Evolutionary conservation across 768 basidiomycete genomes (phyloP).

Genomic region (Xerocomellus amylosporus): DNA sequence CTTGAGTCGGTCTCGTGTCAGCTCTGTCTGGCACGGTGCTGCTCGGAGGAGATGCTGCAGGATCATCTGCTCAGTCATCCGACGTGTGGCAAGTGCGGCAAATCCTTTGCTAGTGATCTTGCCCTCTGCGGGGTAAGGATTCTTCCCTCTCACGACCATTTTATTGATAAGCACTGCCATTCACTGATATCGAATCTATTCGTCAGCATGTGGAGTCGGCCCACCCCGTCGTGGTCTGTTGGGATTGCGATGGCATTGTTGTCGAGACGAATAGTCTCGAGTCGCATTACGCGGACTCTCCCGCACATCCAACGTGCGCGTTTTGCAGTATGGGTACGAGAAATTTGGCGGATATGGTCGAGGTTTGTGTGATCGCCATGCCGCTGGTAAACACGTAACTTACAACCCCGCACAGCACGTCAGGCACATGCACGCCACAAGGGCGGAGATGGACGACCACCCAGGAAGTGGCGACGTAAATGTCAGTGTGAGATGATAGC

Average conservation of each 20-base stretch:
- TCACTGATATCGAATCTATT: not conserved
- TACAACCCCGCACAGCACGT: slow-evolving; percentile 19
- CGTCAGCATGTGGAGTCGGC: slow-evolving; percentile 23
- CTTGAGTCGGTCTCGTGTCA: slow-evolving; percentile 17
- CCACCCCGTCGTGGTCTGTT: slow-evolving; percentile 28
- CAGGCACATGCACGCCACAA: slow-evolving; percentile 9
- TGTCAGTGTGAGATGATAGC: not conserved
- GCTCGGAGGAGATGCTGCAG: slow-evolving; percentile 25
- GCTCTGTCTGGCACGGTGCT: slow-evolving; percentile 19
- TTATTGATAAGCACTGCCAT: not conserved
- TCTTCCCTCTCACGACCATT: not conserved
- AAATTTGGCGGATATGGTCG: slow-evolving; percentile 13
- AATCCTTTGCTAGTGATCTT: slow-evolving; percentile 18
- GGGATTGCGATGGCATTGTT: slow-evolving; percentile 29
- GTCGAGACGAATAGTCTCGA: slow-evolving; percentile 20
- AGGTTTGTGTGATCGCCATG: slow-evolving; percentile 16
- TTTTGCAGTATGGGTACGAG: slow-evolving; percentile 19
- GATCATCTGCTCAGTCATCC: slow-evolving; percentile 27
- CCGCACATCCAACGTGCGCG: slow-evolving; percentile 21
- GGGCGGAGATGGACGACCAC: slow-evolving; percentile 1
- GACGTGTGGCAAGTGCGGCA: slow-evolving; percentile 22
- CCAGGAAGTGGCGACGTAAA: not conserved
- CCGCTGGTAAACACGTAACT: slow-evolving; percentile 1
- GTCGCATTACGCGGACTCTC: slow-evolving; percentile 22
- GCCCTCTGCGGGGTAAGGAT: slow-evolving; percentile 21